These are phyloP conservation scores for Ceriops zippeliana DNA, from an alignment of 345 rosid species.

Conservation along the genomic window DNA sequence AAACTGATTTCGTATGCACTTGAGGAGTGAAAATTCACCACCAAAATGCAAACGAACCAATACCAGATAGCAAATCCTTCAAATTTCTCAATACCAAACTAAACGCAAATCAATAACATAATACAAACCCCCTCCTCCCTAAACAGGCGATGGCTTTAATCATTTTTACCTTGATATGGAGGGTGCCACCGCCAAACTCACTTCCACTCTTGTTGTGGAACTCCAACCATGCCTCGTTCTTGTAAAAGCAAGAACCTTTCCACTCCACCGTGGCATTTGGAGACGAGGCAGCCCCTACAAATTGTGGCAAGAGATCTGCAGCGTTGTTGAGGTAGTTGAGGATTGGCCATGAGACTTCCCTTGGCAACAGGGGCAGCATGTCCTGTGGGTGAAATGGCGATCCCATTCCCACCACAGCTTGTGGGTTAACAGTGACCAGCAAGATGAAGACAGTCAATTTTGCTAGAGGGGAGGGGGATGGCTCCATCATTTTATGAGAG, in stretches of 20 bases:
- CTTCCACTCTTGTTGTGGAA: constrained; percentile 73
- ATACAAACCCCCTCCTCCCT: too few species aligned
- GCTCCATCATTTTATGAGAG: constrained; percentile 9
- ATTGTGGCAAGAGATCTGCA: constrained; percentile 74
- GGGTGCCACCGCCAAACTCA: constrained; percentile 87
- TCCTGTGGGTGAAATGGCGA: constrained; percentile 71
- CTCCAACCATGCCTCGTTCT: constrained; percentile 84
- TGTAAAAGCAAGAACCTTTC: constrained; percentile 92
- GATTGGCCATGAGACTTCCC: constrained; percentile 76
- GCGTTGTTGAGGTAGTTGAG: constrained; percentile 56
- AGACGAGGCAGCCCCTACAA: constrained; percentile 72
- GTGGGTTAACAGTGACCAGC: constrained; percentile 9
- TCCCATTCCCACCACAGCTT: constrained; percentile 18
- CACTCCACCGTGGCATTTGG: constrained; percentile 44
- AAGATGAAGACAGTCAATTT: neutral
- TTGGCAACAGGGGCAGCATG: constrained; percentile 65
- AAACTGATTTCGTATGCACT: neutral
- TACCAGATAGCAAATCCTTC: neutral
- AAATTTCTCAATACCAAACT: neutral
- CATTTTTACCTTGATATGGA: constrained; percentile 63
- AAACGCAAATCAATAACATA: neutral
- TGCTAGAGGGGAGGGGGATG: neutral
- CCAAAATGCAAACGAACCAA: constrained; percentile 2
- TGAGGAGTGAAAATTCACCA: neutral
- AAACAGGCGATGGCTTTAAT: neutral